Base-by-base conservation (phyloP, 1,139 yeast genomes). In the Saccharomycopsis hybrid region DNA sequence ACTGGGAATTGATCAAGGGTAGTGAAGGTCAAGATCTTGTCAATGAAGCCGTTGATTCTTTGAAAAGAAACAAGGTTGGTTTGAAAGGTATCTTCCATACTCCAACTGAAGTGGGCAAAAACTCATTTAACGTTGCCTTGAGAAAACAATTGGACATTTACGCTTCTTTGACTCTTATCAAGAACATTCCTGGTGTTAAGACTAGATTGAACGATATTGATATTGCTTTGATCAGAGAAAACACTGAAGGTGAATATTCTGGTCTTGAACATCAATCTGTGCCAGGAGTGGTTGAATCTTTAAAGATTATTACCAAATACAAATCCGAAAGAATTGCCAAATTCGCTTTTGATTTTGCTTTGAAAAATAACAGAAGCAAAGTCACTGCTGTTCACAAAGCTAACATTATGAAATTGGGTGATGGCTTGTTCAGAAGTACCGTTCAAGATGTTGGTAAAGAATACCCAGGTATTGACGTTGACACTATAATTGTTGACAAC, bases 311-410 rank as follows among this genome's bases (percentile, higher is more conserved):
- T 77, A 90, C 97, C 63, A 83, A 89, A 72, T 79, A 81, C 73
- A 90, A 90, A 76, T 85, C 96, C 52, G 98, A 92, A 78, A 84
- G 98, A 74, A 86, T 92, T 62, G 97, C 96, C 61, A 85, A 92
- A 72, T 92, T 92, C 63, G 97, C 98, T 46, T 90, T 88, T 65
- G 97, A 92, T 73, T 92, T 86, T 63, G 97, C 97, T 57, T 75
- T 79, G 68, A 85, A 85, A 74, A 87, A 92, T 78, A 80, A 85
- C 76, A 85, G 97, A 74, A 82, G 85, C 71, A 74, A 80, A 64
- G 97, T 92, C 58, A 89, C 97, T 53, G 97, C 96, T 60, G 92
- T 92, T 66, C 98, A 92, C 82, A 92, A 92, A 77, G 98, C 98
- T 60, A 92, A 92, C 79, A 92, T 92, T 65, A 92, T 92, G 98